Evolutionary conservation across 73 alveolate genomes (phyloP).

Genomic region (Paraurostyla sp.): DNA sequence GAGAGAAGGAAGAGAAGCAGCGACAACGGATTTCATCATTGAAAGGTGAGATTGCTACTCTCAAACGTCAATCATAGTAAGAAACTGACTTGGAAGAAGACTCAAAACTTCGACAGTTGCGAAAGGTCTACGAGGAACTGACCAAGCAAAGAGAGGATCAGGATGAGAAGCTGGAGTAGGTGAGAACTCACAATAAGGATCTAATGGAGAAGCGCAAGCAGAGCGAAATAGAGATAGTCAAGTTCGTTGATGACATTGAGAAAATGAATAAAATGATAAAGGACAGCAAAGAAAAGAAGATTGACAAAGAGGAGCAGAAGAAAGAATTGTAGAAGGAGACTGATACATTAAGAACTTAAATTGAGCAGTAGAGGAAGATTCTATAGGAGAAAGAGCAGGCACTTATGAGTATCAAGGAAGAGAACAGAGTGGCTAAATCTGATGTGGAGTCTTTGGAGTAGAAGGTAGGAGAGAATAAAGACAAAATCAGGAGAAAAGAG

Average conservation of each 20-base stretch:
- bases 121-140: conserved; percentile 64
- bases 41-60: conserved; percentile 70
- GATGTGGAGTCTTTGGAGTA: conserved; percentile 66
- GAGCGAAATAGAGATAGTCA: conserved; percentile 48
- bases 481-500: conserved; percentile 67
- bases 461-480: conserved; percentile 50
- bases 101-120: conserved; percentile 54
- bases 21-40: conserved; percentile 53
- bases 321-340: conserved; percentile 71
- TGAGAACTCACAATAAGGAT: conserved; percentile 47
- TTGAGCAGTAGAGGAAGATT: conserved; percentile 59
- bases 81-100: conserved; percentile 82
- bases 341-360: conserved; percentile 61
- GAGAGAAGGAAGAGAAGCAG: conserved; percentile 75
- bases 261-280: conserved; percentile 74
- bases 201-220: conserved; percentile 55
- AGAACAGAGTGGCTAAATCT: conserved; percentile 63
- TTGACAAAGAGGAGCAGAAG: conserved; percentile 66
- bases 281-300: conserved; percentile 70
- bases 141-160: conserved; percentile 61
- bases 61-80: conserved; percentile 54
- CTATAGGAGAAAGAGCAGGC: conserved; percentile 70
- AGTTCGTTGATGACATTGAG: conserved; percentile 66
- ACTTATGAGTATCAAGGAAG: conserved; percentile 67
- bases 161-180: conserved; percentile 55